Conservation (phyloP, 1,139 yeast species). For the Hanseniaspora uvarum region DNA sequence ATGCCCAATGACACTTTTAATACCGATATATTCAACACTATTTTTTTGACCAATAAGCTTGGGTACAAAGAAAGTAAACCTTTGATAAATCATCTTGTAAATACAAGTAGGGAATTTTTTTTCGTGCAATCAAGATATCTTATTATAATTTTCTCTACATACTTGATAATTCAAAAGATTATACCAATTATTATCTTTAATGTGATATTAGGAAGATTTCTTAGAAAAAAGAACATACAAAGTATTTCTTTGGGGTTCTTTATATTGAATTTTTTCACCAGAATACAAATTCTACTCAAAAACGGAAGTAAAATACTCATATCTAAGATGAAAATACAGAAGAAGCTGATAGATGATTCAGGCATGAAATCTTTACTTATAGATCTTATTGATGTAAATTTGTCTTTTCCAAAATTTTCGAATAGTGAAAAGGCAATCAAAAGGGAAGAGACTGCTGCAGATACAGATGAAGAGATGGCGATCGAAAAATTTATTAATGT, state of each 20-base stretch:
- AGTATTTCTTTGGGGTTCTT: slow-evolving; percentile 2
- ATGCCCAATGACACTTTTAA: background rate
- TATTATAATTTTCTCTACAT: background rate
- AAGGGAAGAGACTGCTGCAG: background rate
- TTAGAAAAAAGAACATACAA: background rate
- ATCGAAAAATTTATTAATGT: background rate
- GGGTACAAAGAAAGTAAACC: background rate
- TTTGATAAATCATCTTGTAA: background rate
- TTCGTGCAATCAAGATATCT: slow-evolving; percentile 1
- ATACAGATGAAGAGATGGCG: background rate
- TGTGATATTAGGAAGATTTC: background rate
- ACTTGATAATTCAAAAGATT: slow-evolving; percentile 6
- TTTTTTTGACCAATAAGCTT: background rate
- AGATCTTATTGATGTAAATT: slow-evolving; percentile 4
- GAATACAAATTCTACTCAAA: background rate
- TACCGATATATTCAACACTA: background rate
- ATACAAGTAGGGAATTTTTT: background rate
- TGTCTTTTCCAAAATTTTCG: background rate
- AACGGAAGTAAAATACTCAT: slow-evolving; percentile 5
- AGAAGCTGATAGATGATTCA: slow-evolving; percentile 14
- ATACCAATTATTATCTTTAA: slow-evolving; percentile 5
- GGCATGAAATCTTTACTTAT: slow-evolving; percentile 7
- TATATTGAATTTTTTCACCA: slow-evolving; percentile 3
- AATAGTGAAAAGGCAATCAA: background rate
- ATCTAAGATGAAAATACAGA: slow-evolving; percentile 12